These are phyloP conservation scores for Saccharomycopsis guyanensis DNA, from an alignment of 805 yeast genomes.

Conservation along the genomic window DNA sequence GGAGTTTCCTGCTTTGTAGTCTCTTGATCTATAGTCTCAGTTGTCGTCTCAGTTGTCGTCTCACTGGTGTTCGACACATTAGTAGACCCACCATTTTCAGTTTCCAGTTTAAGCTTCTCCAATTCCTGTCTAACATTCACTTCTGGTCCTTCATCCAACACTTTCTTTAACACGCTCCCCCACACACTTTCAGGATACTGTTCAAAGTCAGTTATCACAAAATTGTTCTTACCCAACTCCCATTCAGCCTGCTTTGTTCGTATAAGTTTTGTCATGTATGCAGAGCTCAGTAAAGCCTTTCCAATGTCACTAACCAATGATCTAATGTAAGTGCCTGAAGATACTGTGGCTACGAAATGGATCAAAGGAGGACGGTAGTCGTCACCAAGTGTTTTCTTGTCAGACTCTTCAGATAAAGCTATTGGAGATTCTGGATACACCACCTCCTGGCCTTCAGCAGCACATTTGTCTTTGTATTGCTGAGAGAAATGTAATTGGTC, in stretches of 20 bases:
- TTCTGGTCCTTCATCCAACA: constrained; percentile 37
- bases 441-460: constrained; percentile 31
- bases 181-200: constrained; percentile 56
- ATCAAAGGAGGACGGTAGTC: constrained; percentile 54
- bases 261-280: constrained; percentile 80
- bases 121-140: constrained; percentile 34
- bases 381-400: constrained; percentile 29
- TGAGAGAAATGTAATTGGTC: constrained; percentile 54
- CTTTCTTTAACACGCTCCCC: constrained; percentile 55
- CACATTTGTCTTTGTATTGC: constrained; percentile 42
- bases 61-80: too few relatives aligned
- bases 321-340: constrained; percentile 93
- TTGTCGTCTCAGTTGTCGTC: too few relatives aligned
- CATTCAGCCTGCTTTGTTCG: constrained; percentile 78
- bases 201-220: constrained; percentile 59
- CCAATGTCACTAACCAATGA: constrained; percentile 87
- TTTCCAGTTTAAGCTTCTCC: constrained; percentile 15
- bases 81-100: background rate
- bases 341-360: constrained; percentile 70
- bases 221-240: constrained; percentile 63
- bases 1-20: too few relatives aligned
- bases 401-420: constrained; percentile 26
- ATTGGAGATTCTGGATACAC: constrained; percentile 2
- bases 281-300: constrained; percentile 66
- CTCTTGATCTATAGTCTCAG: too few relatives aligned